Conservation (phyloP, 2,329 filamentous ascomycete genomes). For the Zymoseptoria ardabiliae region DNA sequence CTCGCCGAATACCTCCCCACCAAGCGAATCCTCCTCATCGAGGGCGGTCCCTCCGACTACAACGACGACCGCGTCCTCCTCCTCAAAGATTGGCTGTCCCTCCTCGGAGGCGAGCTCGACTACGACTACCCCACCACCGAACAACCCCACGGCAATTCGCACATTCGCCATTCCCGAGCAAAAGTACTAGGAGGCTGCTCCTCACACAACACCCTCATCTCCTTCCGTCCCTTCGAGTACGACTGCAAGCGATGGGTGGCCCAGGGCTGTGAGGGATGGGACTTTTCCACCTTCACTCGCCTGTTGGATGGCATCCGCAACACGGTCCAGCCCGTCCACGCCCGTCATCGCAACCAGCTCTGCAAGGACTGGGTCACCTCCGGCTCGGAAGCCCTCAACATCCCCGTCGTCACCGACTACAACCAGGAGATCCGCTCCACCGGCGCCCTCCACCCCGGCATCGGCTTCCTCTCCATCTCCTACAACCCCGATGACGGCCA, state of each 20-base stretch:
- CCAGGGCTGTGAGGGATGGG: constrained; percentile 77
- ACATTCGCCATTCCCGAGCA: constrained; percentile 85
- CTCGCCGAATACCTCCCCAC: constrained; percentile 76
- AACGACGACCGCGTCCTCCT: constrained; percentile 81
- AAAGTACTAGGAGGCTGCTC: constrained; percentile 91
- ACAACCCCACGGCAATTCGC: constrained; percentile 84
- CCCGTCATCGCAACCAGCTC: constrained; percentile 78
- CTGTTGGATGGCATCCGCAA: constrained; percentile 78
- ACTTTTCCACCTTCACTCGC: constrained; percentile 75
- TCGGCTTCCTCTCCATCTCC: constrained; percentile 84
- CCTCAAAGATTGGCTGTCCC: constrained; percentile 76
- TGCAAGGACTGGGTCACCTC: constrained; percentile 84
- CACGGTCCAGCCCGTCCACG: constrained; percentile 82
- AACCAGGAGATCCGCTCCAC: constrained; percentile 72
- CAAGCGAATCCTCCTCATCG: constrained; percentile 74
- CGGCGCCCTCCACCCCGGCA: constrained; percentile 65
- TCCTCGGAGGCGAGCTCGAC: constrained; percentile 81
- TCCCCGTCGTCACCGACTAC: constrained; percentile 78
- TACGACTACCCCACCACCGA: constrained; percentile 87
- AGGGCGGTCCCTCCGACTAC: constrained; percentile 83
- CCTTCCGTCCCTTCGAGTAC: constrained; percentile 84
- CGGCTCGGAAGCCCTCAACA: constrained; percentile 69
- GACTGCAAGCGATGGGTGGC: constrained; percentile 79
- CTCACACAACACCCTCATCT: constrained; percentile 89
- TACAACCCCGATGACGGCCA: constrained; percentile 86